phyloP scores from a whole-genome alignment of 2,329 filamentous ascomycete species.

The Elsinoe ampelina region DNA sequence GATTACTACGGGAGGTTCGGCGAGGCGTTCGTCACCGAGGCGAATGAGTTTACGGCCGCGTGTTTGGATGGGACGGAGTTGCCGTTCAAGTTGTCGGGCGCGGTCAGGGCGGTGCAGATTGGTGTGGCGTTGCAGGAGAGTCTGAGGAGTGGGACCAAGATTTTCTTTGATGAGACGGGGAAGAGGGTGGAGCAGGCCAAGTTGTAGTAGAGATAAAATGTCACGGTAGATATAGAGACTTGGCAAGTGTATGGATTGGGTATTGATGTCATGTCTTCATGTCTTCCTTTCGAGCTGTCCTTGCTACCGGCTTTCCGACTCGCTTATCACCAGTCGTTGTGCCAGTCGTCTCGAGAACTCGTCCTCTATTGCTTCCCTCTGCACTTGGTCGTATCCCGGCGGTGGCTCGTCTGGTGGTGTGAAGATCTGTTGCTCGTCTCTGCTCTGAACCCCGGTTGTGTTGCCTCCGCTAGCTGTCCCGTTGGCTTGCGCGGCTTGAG shows the following conservation, averaged over 20 bases:
- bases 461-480: conserved; percentile 17
- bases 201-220: conserved; percentile 6
- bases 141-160: conserved; percentile 37
- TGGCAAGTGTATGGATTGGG: background rate
- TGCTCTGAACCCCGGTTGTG: conserved; percentile 15
- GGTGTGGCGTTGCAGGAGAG: conserved; percentile 42
- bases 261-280: conserved; percentile 7
- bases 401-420: conserved; percentile 63
- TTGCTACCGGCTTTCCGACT: conserved; percentile 3
- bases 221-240: background rate
- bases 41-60: conserved; percentile 52
- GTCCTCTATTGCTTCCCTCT: conserved; percentile 67
- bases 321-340: background rate
- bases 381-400: conserved; percentile 84
- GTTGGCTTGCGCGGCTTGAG: conserved; percentile 17
- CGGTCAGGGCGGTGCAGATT: conserved; percentile 52
- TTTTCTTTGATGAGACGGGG: conserved; percentile 48
- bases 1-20: conserved; percentile 56
- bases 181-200: conserved; percentile 31
- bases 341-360: conserved; percentile 51
- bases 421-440: conserved; percentile 25
- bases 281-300: background rate
- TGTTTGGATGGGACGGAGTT: conserved; percentile 48
- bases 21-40: conserved; percentile 54
- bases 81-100: conserved; percentile 48